Conservation (phyloP, 768 basidiomycete genomes). For the Agrocybe chaxingu region DNA sequence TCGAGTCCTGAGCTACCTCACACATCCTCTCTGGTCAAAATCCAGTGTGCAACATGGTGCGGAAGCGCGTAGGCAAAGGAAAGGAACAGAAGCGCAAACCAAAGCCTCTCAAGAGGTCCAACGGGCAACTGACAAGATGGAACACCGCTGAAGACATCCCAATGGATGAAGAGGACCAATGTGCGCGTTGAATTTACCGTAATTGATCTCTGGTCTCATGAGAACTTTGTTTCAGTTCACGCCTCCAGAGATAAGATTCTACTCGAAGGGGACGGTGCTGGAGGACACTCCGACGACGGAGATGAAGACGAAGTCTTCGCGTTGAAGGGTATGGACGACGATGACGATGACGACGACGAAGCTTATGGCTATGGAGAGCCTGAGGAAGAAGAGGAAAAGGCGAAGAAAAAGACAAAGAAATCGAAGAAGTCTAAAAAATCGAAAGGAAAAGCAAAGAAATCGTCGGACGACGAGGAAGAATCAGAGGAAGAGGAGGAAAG, state of each 20-base stretch:
- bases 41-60: conserved; percentile 36
- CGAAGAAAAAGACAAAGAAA: conserved; percentile 29
- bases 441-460: conserved; percentile 24
- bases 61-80: conserved; percentile 39
- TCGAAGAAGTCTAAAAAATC: conserved; percentile 21
- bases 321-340: conserved; percentile 54
- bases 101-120: conserved; percentile 46
- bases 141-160: conserved; percentile 65
- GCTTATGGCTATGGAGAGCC: conserved; percentile 26
- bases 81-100: conserved; percentile 33
- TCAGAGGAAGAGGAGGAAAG: conserved; percentile 60
- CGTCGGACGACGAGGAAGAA: conserved; percentile 28
- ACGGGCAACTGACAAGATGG: conserved; percentile 63
- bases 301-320: conserved; percentile 85
- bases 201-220: conserved; percentile 1
- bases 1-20: too few species aligned
- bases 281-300: conserved; percentile 44
- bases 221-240: conserved; percentile 50
- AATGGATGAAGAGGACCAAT: conserved; percentile 76
- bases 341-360: conserved; percentile 43
- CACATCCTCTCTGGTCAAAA: too few species aligned
- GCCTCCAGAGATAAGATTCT: conserved; percentile 72
- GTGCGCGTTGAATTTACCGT: conserved; percentile 37
- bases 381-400: conserved; percentile 25
- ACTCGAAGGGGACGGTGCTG: conserved; percentile 56